Base-by-base conservation (phyloP, 2,329 filamentous ascomycete genomes). In the Harringtonia aguacate region DNA sequence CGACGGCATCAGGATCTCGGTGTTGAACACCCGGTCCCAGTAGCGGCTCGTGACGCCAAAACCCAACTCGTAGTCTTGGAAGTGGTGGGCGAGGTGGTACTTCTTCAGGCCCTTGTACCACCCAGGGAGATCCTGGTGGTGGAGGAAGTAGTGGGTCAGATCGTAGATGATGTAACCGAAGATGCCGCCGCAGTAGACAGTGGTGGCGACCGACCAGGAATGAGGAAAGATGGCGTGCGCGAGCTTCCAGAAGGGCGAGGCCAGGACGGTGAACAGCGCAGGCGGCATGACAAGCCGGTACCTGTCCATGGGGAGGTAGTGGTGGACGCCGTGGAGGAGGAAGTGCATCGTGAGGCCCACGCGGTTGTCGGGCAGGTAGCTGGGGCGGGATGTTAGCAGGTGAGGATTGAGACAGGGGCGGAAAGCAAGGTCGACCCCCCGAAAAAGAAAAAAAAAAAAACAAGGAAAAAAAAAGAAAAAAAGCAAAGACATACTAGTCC, bases 221-320 rank as follows among this genome's bases (percentile, higher is more conserved):
- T 81, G 89, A 61, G 68, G 84, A 62, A 98, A 87, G 44, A 97
- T 58, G 2, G 72, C 54, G 54, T 95, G 90, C 0, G 92, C 86
- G 41, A 98, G 70, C 62, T 86, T 86, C 83, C 86, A 98, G 69
- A 97, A 97, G 0, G 92, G 92, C 0, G 76, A 73, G 7, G 90
- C 90, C 18, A 98, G 79, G 13, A 77, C 73, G 21, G 90, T 50
- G 59, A 98, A 97, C 4, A 98, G 72, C 0, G 86, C 77, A 0
- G 92, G 92, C 1, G 92, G 92, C 92, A 98, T 97, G 52, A 98
- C 92, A 10, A 98, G 81, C 48, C 92, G 82, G 56, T 95, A 90
- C 59, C 83, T 90, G 68, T 98, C 92, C 92, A 98, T 97, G n/a
- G 92, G 92, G 5, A 98, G 76, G 64, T 97, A 98, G 65, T 98